A percentile compares a stretch with the other conserved stretches of the same genome.
Evolutionary conservation across 2,329 filamentous ascomycete genomes (phyloP).

Genomic region (Piedraia hortae): DNA sequence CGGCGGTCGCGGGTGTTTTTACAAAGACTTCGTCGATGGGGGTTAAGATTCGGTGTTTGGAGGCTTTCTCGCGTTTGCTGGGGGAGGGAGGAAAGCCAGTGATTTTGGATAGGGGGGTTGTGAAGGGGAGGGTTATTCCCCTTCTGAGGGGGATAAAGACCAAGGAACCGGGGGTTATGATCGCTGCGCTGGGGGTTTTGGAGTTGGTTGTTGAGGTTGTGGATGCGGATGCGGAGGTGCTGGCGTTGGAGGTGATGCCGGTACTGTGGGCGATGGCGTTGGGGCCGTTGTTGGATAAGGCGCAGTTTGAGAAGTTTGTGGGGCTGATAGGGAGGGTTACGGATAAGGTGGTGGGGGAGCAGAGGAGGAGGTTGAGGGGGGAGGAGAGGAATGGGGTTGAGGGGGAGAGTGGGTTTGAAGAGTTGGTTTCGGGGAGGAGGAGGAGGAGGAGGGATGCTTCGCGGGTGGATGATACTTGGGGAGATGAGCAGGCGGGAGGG

Average conservation of each 20-base stretch:
- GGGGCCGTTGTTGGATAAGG: constrained; percentile 62
- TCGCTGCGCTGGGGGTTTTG: constrained; percentile 67
- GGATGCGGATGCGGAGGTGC: constrained; percentile 69
- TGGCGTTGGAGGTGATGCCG: constrained; percentile 73
- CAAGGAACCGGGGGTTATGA: constrained; percentile 92
- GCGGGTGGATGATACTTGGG: constrained; percentile 19
- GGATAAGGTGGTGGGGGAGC: constrained; percentile 59
- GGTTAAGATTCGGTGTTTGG: constrained; percentile 78
- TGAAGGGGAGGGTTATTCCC: constrained; percentile 90
- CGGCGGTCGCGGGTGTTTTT: constrained; percentile 70
- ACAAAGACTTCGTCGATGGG: constrained; percentile 76
- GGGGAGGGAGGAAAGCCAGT: constrained; percentile 13
- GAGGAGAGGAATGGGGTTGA: constrained; percentile 27
- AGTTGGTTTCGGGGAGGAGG: constrained; percentile 57
- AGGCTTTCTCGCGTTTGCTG: constrained; percentile 58
- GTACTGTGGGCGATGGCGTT: constrained; percentile 79
- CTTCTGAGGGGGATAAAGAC: constrained; percentile 84
- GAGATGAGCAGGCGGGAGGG: too few species aligned
- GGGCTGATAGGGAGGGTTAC: constrained; percentile 58
- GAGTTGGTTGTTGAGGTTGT: constrained; percentile 55
- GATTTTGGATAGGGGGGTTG: constrained; percentile 88
- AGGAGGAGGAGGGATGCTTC: constrained; percentile 9
- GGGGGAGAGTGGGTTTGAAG: constrained; percentile 40
- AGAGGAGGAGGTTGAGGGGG: constrained; percentile 67
- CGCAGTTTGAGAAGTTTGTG: constrained; percentile 76